These are phyloP conservation scores for Pezicula radicicola DNA, from an alignment of 2,329 filamentous ascomycete genomes.

Conservation along the genomic window DNA sequence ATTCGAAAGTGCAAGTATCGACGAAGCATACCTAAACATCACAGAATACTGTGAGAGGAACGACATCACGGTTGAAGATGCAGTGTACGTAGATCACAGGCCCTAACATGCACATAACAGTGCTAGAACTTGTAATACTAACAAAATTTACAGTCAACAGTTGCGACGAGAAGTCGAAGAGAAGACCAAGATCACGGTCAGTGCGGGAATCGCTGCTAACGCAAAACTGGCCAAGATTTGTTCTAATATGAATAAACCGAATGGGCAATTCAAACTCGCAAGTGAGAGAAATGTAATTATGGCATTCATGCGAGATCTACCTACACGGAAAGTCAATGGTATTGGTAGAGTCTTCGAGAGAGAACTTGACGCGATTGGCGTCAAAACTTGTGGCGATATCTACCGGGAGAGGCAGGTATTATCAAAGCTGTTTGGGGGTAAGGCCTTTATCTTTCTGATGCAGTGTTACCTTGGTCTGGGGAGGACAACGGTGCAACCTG, in stretches of 20 bases:
- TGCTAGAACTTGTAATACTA: too few relatives aligned
- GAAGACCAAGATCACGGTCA: conserved; percentile 80
- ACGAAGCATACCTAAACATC: conserved; percentile 95
- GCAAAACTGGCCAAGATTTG: conserved; percentile 92
- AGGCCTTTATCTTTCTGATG: conserved; percentile 83
- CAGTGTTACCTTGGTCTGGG: conserved; percentile 83
- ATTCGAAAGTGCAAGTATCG: conserved; percentile 91
- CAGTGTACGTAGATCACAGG: conserved; percentile 40
- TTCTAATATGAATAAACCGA: conserved; percentile 94
- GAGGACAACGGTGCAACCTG: conserved; percentile 78
- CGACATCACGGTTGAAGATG: conserved; percentile 65
- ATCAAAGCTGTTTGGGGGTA: conserved; percentile 81
- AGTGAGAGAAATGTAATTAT: conserved; percentile 74
- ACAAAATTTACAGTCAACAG: conserved; percentile 40
- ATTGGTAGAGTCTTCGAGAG: conserved; percentile 93
- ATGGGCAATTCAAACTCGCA: conserved; percentile 80
- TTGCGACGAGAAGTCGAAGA: conserved; percentile 75
- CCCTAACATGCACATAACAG: too few relatives aligned
- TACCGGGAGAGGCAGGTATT: conserved; percentile 73
- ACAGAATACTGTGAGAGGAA: conserved; percentile 78
- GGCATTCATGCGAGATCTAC: conserved; percentile 78
- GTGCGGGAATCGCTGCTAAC: conserved; percentile 91
- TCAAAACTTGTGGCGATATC: conserved; percentile 87
- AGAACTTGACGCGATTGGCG: conserved; percentile 81
- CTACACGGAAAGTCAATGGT: conserved; percentile 89